These are phyloP conservation scores for Saccharomycopsis selenospora DNA, from an alignment of 805 yeast genomes.

Conservation along the genomic window DNA sequence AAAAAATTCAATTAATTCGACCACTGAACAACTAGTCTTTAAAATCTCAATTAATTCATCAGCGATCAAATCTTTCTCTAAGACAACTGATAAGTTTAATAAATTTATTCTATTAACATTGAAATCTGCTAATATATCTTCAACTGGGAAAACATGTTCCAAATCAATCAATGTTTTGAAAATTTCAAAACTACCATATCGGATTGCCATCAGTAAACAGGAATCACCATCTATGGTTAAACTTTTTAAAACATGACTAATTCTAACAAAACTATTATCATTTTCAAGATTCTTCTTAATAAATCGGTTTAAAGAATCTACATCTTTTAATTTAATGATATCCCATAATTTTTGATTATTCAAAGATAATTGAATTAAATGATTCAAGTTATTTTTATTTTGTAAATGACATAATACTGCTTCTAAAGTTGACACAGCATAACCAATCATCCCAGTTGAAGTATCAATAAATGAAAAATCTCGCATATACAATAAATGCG, in stretches of 20 bases:
- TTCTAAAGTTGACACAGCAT: conserved; percentile 76
- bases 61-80: conserved; percentile 42
- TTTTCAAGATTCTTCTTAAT: conserved; percentile 8
- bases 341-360: conserved; percentile 50
- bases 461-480: conserved; percentile 40
- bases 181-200: conserved; percentile 36
- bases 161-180: conserved; percentile 41
- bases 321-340: conserved; percentile 34
- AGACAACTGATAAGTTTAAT: conserved; percentile 29
- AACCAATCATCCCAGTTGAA: conserved; percentile 55
- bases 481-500: conserved; percentile 60
- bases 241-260: conserved; percentile 31
- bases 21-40: conserved; percentile 32
- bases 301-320: conserved; percentile 21
- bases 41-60: conserved; percentile 42
- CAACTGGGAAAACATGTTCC: conserved; percentile 48
- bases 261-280: conserved; percentile 16
- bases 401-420: conserved; percentile 67
- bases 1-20: conserved; percentile 44
- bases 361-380: conserved; percentile 36
- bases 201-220: conserved; percentile 54
- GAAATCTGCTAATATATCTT: conserved; percentile 60
- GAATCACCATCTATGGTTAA: conserved; percentile 63
- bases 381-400: conserved; percentile 30
- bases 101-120: conserved; percentile 49